Percentiles rank a stretch among this genome's conserved stretches.
Conservation (phyloP, 441 rosid species). For the Pelargonium fulgidum region DNA sequence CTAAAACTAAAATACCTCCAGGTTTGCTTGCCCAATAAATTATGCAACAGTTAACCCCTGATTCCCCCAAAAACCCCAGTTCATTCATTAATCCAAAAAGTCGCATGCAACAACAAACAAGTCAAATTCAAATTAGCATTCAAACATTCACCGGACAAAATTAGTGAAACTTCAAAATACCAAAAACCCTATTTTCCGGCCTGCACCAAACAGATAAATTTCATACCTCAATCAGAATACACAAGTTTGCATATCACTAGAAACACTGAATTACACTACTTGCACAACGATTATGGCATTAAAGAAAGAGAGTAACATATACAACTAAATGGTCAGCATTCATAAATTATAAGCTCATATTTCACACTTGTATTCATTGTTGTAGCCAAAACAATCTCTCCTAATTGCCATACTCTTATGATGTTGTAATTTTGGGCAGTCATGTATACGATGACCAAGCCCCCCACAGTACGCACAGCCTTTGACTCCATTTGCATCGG, state of each 20-base stretch:
- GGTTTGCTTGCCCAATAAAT: not conserved
- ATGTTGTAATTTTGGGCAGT: constrained; percentile 86
- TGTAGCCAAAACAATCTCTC: too few species aligned
- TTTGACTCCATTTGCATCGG: constrained; percentile 64
- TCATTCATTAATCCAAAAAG: not conserved
- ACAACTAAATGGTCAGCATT: too few species aligned
- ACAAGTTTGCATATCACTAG: too few species aligned
- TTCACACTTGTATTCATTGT: too few species aligned
- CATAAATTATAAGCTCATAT: too few species aligned
- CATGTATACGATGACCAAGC: constrained; percentile 74
- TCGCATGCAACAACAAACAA: not conserved
- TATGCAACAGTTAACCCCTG: not conserved
- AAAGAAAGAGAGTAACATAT: too few species aligned
- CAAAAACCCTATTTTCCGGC: not conserved
- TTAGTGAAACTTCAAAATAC: not conserved
- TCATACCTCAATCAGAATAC: too few species aligned
- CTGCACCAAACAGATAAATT: too few species aligned
- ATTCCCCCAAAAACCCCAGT: not conserved
- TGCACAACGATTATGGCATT: too few species aligned
- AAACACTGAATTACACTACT: too few species aligned
- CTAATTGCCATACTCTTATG: constrained; percentile 46
- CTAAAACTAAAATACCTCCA: too few species aligned
- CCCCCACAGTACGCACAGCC: constrained; percentile 97
- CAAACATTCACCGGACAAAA: not conserved
- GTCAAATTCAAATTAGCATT: not conserved